Conservation (phyloP, 805 yeast genomes). For the Candida endomychidarum region DNA sequence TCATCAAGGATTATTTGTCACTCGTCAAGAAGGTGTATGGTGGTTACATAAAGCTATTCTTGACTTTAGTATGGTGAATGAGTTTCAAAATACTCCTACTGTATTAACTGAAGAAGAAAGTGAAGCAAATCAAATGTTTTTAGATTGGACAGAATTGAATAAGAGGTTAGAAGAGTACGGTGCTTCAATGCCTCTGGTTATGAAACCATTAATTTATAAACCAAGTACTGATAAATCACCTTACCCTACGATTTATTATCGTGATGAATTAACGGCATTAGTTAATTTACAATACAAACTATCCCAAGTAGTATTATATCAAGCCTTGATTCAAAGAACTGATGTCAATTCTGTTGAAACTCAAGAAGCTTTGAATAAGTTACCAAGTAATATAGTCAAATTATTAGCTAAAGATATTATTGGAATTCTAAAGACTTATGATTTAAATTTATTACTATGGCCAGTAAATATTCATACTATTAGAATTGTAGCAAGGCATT, state of each 20-base stretch:
- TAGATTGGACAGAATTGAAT: conserved; percentile 30
- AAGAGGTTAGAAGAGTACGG: conserved; percentile 29
- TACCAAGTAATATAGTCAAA: conserved; percentile 25
- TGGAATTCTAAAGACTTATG: conserved; percentile 40
- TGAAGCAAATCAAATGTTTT: conserved; percentile 22
- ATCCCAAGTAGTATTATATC: conserved; percentile 30
- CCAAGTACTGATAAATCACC: conserved; percentile 21
- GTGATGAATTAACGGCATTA: conserved; percentile 37
- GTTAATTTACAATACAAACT: conserved; percentile 30
- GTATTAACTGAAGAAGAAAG: conserved; percentile 29
- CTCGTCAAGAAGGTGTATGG: conserved; percentile 26
- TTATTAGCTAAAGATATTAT: conserved; percentile 34
- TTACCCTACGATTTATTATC: conserved; percentile 35
- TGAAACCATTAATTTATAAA: conserved; percentile 34
- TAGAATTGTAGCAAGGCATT: conserved; percentile 26
- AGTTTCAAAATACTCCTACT: conserved; percentile 24
- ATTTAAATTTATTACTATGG: conserved; percentile 33
- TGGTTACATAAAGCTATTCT: conserved; percentile 35
- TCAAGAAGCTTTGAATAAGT: conserved; percentile 21
- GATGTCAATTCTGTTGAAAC: conserved; percentile 17
- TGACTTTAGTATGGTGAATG: conserved; percentile 28
- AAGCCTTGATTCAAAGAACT: conserved; percentile 23
- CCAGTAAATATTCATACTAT: conserved; percentile 35
- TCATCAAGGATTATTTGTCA: conserved; percentile 9
- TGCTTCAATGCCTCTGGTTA: conserved; percentile 24